A percentile compares a stretch with the other conserved stretches of the same genome.
phyloP scores from a whole-genome alignment of 108 stramenopile species.

The Cyclotella sp. region DNA sequence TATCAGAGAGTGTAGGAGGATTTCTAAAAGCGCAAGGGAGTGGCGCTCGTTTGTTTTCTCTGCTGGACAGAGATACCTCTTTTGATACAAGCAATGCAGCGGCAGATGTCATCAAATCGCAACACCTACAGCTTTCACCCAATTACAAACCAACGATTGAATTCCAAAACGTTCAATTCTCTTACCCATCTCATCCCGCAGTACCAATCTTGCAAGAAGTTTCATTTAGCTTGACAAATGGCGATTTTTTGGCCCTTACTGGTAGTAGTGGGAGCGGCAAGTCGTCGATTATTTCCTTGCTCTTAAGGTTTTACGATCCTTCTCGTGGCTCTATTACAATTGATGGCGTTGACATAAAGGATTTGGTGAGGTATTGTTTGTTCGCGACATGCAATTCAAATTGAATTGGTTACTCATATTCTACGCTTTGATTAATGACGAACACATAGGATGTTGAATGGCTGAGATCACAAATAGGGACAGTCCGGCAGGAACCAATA shows the following conservation, averaged over 20 bases:
- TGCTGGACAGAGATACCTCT: conserved; percentile 28
- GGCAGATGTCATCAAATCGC: background rate
- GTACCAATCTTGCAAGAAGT: conserved; percentile 59
- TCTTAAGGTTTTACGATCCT: conserved; percentile 83
- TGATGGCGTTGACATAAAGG: conserved; percentile 69
- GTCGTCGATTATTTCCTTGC: conserved; percentile 62
- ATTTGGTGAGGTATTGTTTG: conserved; percentile 18
- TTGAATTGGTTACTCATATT: background rate
- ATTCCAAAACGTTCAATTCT: conserved; percentile 79
- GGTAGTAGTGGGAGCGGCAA: conserved; percentile 80
- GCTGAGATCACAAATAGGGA: conserved; percentile 68
- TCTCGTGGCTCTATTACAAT: conserved; percentile 58
- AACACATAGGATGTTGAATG: conserved; percentile 46
- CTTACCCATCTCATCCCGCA: conserved; percentile 86
- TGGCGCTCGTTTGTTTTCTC: conserved; percentile 45
- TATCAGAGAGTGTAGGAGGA: conserved; percentile 37
- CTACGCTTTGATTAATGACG: background rate
- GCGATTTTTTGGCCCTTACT: conserved; percentile 67
- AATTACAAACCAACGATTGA: conserved; percentile 36
- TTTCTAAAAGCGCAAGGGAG: conserved; percentile 50
- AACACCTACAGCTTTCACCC: conserved; percentile 19
- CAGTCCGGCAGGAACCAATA: conserved; percentile 86
- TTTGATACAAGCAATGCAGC: background rate
- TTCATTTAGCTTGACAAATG: conserved; percentile 39
- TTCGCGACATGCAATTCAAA: too few relatives aligned